Base-by-base conservation (phyloP, 2,329 filamentous ascomycete genomes). In the Aphanoascus verrucosus region DNA sequence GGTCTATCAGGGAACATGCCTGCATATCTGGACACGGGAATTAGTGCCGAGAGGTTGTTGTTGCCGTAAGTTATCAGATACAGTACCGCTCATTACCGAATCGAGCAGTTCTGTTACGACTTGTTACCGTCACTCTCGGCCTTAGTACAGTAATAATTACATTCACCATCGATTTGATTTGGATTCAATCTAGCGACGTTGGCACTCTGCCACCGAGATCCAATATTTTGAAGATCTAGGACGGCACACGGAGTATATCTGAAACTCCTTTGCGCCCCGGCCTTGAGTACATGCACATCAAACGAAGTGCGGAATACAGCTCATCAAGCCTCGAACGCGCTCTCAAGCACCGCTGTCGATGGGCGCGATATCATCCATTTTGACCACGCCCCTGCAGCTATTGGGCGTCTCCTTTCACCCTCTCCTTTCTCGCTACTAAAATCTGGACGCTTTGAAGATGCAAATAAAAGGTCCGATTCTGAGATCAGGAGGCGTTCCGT, bases 1-100 rank as follows among this genome's bases (percentile, higher is more conserved):
- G 38, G 17, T 17, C 12, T 41, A 12, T 17, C 43, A 47, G 32
- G 50, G 49, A 45, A 35, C 9, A 52, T 44, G 49, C 40, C 41
- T 44, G 49, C 48, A 41, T 37, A n/a, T 45, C 28, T 52, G 15
- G 20, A n/a, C 40, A 37, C 49, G 43, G 50, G 43, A 53, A 46
- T 38, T 41, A 47, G 49, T 52, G 49, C 49, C 49, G 49, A 42
- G 47, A 48, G 45, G 15, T 38, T 41, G 19, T 23, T 41, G 19
- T 23, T 49, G 19, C 12, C 7, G 23, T 28, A 15, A 32, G 3
- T 32, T 12, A 37, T 44, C 23, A n/a, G 3, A 8, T 2, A 15
- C 19, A 7, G 31, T 53, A 53, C 51, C 1, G 8, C 42, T 47
- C 28, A 32, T 2, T 53, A 53, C 51, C 31, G 17, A 44, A 38